Evolutionary conservation across 2,329 filamentous ascomycete species (phyloP).

Genomic region (Colletotrichum limetticola): DNA sequence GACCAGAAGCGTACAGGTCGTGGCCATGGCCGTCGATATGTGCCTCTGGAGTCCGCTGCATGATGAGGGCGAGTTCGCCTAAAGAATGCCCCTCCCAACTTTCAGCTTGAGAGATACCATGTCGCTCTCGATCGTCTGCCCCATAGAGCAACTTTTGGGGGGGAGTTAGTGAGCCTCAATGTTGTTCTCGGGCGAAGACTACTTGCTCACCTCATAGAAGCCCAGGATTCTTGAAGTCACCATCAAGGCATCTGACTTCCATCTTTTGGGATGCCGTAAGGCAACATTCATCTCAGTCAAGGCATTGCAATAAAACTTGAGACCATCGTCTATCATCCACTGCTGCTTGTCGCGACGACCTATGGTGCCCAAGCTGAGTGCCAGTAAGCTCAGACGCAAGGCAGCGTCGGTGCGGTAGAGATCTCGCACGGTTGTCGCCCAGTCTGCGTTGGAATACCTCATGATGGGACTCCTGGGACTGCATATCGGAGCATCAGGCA

Average conservation of each 20-base stretch:
- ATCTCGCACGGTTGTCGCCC: conserved; percentile 36
- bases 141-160: conserved; percentile 33
- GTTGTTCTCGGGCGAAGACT: background rate
- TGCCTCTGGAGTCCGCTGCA: conserved; percentile 12
- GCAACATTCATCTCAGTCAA: conserved; percentile 29
- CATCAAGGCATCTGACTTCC: conserved; percentile 31
- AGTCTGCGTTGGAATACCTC: conserved; percentile 32
- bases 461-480: conserved; percentile 6
- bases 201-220: conserved; percentile 37
- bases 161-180: background rate
- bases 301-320: conserved; percentile 38
- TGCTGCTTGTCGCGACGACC: conserved; percentile 36
- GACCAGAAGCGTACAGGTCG: conserved; percentile 37
- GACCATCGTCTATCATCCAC: conserved; percentile 35
- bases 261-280: conserved; percentile 6
- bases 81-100: conserved; percentile 36
- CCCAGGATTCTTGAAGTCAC: conserved; percentile 30
- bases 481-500: conserved; percentile 22
- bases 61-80: conserved; percentile 33
- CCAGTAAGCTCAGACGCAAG: conserved; percentile 34
- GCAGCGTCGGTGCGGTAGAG: conserved; percentile 36
- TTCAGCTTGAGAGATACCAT: conserved; percentile 29
- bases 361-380: conserved; percentile 38
- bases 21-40: conserved; percentile 34
- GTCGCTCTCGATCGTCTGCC: conserved; percentile 29